Conservation (phyloP, 1,284 basidiomycete species). For the Rhodotorula sp. region DNA sequence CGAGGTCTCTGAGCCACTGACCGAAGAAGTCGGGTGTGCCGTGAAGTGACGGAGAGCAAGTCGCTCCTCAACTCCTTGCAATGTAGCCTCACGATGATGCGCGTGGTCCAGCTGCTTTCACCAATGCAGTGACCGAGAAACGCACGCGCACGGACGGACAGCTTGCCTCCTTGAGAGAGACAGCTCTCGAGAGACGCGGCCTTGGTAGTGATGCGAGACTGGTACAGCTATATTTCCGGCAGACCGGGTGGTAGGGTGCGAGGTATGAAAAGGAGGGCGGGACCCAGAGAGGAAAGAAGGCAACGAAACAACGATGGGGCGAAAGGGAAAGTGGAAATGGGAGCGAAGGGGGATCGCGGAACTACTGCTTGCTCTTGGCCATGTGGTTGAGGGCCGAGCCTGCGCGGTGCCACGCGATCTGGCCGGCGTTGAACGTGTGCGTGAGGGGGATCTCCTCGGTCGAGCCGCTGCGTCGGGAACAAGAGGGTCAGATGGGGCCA, state of each 20-base stretch:
- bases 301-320: not conserved
- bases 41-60: not conserved
- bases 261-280: not conserved
- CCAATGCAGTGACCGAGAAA: not conserved
- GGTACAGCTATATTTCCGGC: conserved; percentile 3
- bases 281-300: not conserved
- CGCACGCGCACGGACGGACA: not conserved
- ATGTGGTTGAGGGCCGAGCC: conserved; percentile 24
- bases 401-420: conserved; percentile 41
- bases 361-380: not conserved
- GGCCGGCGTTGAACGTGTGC: conserved; percentile 45
- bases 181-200: not conserved
- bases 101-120: too few species aligned
- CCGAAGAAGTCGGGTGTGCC: not conserved
- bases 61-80: not conserved
- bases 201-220: not conserved
- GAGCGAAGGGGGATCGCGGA: not conserved
- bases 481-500: not conserved
- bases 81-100: too few species aligned
- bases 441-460: conserved; percentile 42
- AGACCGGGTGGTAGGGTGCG: not conserved
- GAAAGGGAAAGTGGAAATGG: not conserved
- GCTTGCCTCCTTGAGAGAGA: not conserved
- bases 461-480: conserved; percentile 10
- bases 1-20: not conserved